These are phyloP conservation scores for Wickerhamiella hasegawae DNA, from an alignment of 805 yeast species.

Conservation along the genomic window DNA sequence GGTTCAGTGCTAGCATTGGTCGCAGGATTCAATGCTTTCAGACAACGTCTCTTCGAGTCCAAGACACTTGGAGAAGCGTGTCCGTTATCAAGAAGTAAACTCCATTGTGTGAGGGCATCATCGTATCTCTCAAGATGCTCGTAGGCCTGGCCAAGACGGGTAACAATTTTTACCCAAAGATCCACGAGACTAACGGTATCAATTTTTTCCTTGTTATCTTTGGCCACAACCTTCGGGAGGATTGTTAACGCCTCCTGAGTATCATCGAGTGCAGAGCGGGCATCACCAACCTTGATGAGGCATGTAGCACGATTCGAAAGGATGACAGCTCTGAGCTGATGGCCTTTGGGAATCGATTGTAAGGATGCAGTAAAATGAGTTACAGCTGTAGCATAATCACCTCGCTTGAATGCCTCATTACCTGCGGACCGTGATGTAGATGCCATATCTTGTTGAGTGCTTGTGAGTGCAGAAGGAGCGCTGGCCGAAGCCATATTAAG, in stretches of 20 bases:
- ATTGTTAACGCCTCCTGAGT: constrained; percentile 33
- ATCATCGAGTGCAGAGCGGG: constrained; percentile 33
- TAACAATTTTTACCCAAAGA: constrained; percentile 57
- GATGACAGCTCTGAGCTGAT: constrained; percentile 50
- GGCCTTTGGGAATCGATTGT: constrained; percentile 43
- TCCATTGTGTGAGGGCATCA: constrained; percentile 48
- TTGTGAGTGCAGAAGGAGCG: constrained; percentile 11
- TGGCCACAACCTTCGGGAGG: constrained; percentile 23
- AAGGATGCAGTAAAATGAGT: constrained; percentile 41
- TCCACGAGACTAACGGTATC: constrained; percentile 44
- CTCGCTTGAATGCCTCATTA: constrained; percentile 50
- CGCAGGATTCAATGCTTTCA: constrained; percentile 43
- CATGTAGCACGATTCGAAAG: constrained; percentile 63
- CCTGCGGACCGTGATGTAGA: constrained; percentile 29
- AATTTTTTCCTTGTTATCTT: constrained; percentile 24
- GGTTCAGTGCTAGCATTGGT: constrained; percentile 20
- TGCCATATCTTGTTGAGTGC: constrained; percentile 19
- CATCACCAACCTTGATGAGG: constrained; percentile 52
- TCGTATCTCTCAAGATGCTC: constrained; percentile 62
- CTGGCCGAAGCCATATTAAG: constrained; percentile 10
- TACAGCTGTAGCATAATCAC: constrained; percentile 61
- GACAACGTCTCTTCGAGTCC: constrained; percentile 75
- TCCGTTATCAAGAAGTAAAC: constrained; percentile 49
- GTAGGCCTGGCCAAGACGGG: constrained; percentile 65
- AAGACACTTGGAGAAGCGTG: constrained; percentile 43